Conservation (phyloP, 2,329 filamentous ascomycete genomes). For the Verticillium dahliae region DNA sequence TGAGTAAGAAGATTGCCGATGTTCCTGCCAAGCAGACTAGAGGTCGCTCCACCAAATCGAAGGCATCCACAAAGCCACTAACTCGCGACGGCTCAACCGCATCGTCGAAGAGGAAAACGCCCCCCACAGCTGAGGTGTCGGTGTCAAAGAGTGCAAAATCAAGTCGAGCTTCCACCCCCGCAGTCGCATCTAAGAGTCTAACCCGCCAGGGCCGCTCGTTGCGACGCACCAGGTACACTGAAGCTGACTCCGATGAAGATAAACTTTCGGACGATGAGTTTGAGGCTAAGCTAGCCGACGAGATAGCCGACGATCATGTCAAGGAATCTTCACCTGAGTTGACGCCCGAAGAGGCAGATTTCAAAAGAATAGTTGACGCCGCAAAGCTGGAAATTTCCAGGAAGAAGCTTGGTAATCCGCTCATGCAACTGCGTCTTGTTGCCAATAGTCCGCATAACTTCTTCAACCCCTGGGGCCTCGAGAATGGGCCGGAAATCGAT, state of each 20-base stretch:
- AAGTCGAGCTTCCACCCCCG: slow-evolving; percentile 69
- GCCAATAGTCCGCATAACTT: slow-evolving; percentile 97
- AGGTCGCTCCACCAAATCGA: slow-evolving; percentile 12
- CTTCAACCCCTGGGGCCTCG: slow-evolving; percentile 77
- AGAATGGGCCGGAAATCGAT: slow-evolving; percentile 57
- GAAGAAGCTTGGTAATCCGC: slow-evolving; percentile 88
- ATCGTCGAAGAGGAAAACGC: slow-evolving; percentile 24
- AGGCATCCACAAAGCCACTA: slow-evolving; percentile 10
- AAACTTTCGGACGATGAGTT: slow-evolving; percentile 76
- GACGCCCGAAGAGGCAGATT: slow-evolving; percentile 55
- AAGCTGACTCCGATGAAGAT: slow-evolving; percentile 54
- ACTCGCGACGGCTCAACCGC: slow-evolving; percentile 9
- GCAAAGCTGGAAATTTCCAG: slow-evolving; percentile 82
- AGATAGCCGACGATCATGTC: slow-evolving; percentile 39
- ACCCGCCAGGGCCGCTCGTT: slow-evolving; percentile 26
- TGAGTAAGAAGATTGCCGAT: slow-evolving; percentile 32
- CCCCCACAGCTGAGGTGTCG: slow-evolving; percentile 21
- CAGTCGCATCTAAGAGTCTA: slow-evolving; percentile 38
- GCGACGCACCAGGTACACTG: slow-evolving; percentile 31
- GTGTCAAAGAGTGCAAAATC: slow-evolving; percentile 66
- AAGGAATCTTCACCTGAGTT: slow-evolving; percentile 25
- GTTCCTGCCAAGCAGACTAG: slow-evolving; percentile 13
- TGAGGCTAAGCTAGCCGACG: slow-evolving; percentile 67
- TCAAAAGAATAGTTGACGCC: slow-evolving; percentile 62
- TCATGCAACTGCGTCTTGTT: slow-evolving; percentile 85